These are phyloP conservation scores for Ramularia endophylla DNA, from an alignment of 2,329 filamentous ascomycete species.

Conservation along the genomic window DNA sequence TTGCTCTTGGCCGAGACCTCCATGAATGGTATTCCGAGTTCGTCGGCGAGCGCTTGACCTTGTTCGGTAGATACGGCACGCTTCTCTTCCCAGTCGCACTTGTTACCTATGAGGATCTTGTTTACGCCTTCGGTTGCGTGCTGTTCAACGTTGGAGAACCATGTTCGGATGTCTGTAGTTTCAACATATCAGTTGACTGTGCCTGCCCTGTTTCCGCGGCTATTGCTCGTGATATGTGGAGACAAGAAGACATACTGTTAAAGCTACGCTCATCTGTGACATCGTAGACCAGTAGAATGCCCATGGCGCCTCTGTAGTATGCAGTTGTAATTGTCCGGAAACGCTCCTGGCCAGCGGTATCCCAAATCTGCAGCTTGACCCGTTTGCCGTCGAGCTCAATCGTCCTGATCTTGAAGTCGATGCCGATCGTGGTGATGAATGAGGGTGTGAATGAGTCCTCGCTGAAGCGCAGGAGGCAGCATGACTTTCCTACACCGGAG, in stretches of 20 bases:
- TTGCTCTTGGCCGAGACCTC: constrained; percentile 99
- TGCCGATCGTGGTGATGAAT: constrained; percentile 99
- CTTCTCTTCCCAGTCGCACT: constrained; percentile 99
- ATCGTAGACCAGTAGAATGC: constrained; percentile 99
- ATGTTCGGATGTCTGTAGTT: constrained; percentile 84
- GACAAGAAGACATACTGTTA: constrained; percentile 85
- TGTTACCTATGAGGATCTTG: constrained; percentile 98
- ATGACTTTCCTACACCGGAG: constrained; percentile 99
- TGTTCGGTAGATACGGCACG: constrained; percentile 87
- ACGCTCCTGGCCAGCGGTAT: constrained; percentile 97
- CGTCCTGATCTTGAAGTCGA: constrained; percentile 99
- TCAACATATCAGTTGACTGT: constrained; percentile 16
- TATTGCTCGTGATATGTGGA: constrained; percentile 67
- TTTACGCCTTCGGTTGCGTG: constrained; percentile 99
- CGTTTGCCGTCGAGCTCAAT: constrained; percentile 99
- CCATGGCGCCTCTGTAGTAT: constrained; percentile 98
- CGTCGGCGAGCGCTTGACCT: constrained; percentile 87
- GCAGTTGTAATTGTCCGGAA: constrained; percentile 99
- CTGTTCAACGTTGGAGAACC: constrained; percentile 93
- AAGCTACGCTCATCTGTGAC: constrained; percentile 99
- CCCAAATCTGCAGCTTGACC: constrained; percentile 99
- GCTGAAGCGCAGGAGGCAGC: constrained; percentile 93
- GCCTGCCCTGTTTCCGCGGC: constrained; percentile 68
- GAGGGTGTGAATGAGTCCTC: constrained; percentile 99
- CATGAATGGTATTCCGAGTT: constrained; percentile 95